Conservation (phyloP, 169 alveolate species). For the Theileria sp. region DNA sequence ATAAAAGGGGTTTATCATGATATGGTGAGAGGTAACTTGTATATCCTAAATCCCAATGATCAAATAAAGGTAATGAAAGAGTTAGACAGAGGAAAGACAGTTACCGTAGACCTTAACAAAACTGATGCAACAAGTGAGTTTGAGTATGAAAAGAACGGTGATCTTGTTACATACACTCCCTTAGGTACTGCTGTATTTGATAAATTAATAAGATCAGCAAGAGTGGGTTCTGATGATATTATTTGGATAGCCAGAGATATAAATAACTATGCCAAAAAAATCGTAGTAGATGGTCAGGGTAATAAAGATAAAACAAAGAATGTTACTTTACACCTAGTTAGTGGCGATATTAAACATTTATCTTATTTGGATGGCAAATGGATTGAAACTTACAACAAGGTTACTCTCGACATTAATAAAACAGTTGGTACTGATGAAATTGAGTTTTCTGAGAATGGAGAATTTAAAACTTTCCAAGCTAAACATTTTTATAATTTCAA, state of each 20-base stretch:
- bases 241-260: background rate
- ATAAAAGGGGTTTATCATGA: too few relatives aligned
- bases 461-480: background rate
- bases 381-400: background rate
- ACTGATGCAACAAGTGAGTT: background rate
- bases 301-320: background rate
- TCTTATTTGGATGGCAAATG: background rate
- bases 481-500: background rate
- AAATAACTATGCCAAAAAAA: background rate
- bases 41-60: too few relatives aligned
- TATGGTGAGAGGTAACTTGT: too few relatives aligned
- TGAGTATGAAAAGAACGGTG: background rate
- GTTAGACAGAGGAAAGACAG: background rate
- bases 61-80: too few relatives aligned
- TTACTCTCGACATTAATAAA: background rate
- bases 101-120: background rate
- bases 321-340: background rate
- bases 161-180: background rate
- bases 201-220: background rate
- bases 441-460: background rate
- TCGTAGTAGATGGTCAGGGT: background rate
- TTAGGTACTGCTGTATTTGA: background rate
- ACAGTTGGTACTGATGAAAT: background rate
- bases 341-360: background rate
- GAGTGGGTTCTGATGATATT: background rate